Conservation (phyloP, 164 flowering plant species). For the Echeveria elegans region DNA sequence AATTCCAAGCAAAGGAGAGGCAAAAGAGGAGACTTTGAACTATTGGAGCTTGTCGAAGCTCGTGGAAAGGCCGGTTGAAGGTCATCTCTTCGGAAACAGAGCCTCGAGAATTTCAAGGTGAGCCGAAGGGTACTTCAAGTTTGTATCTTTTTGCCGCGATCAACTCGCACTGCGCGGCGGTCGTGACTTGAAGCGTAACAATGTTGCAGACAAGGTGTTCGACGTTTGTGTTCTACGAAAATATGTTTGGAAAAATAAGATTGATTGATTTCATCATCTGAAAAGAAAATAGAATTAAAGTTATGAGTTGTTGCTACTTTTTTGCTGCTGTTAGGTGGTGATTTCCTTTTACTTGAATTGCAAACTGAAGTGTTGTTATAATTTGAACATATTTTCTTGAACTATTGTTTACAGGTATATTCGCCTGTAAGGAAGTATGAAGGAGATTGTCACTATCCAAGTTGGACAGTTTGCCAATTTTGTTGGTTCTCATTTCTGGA, state of each 20-base stretch:
- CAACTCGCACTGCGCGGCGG: not conserved
- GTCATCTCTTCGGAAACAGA: too few species aligned
- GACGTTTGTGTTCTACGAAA: not conserved
- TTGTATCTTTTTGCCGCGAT: too few species aligned
- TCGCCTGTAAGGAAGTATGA: constrained; percentile 30
- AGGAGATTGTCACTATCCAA: constrained; percentile 78
- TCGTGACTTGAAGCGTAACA: not conserved
- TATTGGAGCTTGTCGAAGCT: not conserved
- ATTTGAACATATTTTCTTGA: too few species aligned
- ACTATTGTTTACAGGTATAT: not conserved
- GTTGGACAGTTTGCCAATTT: constrained; percentile 79
- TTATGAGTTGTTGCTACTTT: too few species aligned
- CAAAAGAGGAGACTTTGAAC: not conserved
- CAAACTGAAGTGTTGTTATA: not conserved
- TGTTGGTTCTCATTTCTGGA: constrained; percentile 94
- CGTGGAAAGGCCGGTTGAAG: not conserved
- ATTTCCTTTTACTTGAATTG: not conserved
- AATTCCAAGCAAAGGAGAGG: not conserved
- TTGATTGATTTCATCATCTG: too few species aligned
- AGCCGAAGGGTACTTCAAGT: not conserved
- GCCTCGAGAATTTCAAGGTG: not conserved
- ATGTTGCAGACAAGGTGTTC: not conserved
- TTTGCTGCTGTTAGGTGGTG: not conserved
- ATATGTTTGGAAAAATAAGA: not conserved
- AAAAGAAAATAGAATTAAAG: too few species aligned